phyloP scores from a whole-genome alignment of 768 basidiomycete genomes.

The Tulasnella sp. region DNA sequence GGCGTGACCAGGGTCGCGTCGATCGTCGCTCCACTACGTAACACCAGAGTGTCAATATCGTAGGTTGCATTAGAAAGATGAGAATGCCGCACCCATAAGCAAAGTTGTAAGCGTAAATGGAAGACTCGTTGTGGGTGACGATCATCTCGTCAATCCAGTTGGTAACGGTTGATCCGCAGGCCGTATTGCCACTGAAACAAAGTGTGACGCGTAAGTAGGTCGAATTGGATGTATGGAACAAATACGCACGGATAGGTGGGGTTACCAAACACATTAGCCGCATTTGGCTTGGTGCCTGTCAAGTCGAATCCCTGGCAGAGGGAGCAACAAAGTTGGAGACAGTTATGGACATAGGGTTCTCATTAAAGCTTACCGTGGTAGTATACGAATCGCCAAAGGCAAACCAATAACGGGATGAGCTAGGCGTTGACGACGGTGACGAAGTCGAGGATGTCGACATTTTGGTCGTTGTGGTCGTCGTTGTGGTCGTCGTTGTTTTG shows the following conservation, averaged over 20 bases:
- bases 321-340: background rate
- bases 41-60: constrained; percentile 40
- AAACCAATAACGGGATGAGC: constrained; percentile 46
- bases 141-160: constrained; percentile 37
- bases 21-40: constrained; percentile 19
- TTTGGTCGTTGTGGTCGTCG: constrained; percentile 14
- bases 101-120: constrained; percentile 59
- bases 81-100: constrained; percentile 63
- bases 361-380: constrained; percentile 42
- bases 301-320: background rate
- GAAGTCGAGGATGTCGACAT: constrained; percentile 6
- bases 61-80: constrained; percentile 47
- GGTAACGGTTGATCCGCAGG: constrained; percentile 15
- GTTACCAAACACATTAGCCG: constrained; percentile 7
- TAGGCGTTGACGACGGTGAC: constrained; percentile 1
- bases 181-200: constrained; percentile 3
- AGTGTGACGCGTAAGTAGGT: background rate
- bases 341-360: too few species aligned
- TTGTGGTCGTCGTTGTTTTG: constrained; percentile 25
- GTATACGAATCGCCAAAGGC: constrained; percentile 53
- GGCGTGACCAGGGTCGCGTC: constrained; percentile 25
- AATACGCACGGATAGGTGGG: constrained; percentile 8
- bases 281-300: background rate
- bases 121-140: constrained; percentile 50
- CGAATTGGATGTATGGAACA: background rate